A percentile compares a stretch with the other conserved stretches of the same genome.
These are phyloP conservation scores for Apiotrichum laibachii DNA, from an alignment of 1,284 basidiomycete genomes.

Conservation along the genomic window DNA sequence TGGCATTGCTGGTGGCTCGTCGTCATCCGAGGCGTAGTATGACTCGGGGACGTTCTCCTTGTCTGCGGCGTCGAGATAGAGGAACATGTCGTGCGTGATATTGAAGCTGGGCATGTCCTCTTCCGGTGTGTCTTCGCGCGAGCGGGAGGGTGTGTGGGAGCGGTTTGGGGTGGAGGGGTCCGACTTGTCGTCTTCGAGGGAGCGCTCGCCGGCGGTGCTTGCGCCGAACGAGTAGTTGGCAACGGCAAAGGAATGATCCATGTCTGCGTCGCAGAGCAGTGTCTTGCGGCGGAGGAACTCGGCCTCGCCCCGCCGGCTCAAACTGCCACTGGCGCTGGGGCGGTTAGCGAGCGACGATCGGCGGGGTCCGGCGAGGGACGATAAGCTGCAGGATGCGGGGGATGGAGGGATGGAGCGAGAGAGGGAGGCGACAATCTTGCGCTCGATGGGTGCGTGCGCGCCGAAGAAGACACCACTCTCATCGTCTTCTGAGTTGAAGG, in stretches of 20 bases:
- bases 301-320: conserved; percentile 30
- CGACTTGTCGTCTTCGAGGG: too few relatives aligned
- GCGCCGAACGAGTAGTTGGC: too few relatives aligned
- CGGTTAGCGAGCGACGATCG: conserved; percentile 11
- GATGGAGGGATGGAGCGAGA: conserved; percentile 15
- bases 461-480: conserved; percentile 41
- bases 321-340: too few relatives aligned
- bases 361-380: not conserved
- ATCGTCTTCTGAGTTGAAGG: conserved; percentile 24
- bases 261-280: conserved; percentile 12
- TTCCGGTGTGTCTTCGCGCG: not conserved
- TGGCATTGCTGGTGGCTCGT: conserved; percentile 1
- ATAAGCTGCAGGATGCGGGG: conserved; percentile 4
- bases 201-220: not conserved
- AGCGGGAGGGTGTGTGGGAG: too few relatives aligned
- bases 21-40: conserved; percentile 10
- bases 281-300: conserved; percentile 39
- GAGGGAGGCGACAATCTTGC: conserved; percentile 28
- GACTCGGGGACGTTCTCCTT: conserved; percentile 40
- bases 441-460: conserved; percentile 26
- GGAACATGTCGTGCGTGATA: not conserved
- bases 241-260: too few relatives aligned
- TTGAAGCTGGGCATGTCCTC: conserved; percentile 2
- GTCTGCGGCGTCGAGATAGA: conserved; percentile 30
- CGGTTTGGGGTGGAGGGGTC: too few relatives aligned